Conservation (phyloP, 768 basidiomycete genomes). For the Pulveroboletus sp. region DNA sequence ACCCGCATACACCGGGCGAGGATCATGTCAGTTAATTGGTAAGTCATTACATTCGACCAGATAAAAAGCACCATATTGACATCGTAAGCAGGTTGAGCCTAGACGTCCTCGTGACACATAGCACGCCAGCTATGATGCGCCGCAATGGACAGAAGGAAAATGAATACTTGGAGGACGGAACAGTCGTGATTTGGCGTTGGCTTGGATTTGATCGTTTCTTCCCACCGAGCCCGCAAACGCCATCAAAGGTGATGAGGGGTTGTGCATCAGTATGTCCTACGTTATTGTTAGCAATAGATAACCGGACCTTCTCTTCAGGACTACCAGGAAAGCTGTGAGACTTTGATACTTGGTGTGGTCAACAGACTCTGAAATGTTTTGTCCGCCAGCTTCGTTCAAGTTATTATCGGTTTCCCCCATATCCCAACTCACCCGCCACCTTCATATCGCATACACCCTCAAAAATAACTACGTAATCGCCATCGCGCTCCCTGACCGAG, state of each 20-base stretch:
- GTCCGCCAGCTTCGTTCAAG: conserved; percentile 59
- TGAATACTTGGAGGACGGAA: conserved; percentile 42
- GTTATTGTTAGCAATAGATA: not conserved
- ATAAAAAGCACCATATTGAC: not conserved
- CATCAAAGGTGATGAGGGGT: conserved; percentile 47
- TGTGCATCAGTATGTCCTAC: conserved; percentile 52
- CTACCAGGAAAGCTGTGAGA: conserved; percentile 72
- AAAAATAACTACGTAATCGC: conserved; percentile 54
- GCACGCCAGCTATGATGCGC: conserved; percentile 51
- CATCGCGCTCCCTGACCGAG: conserved; percentile 38
- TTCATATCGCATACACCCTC: conserved; percentile 44
- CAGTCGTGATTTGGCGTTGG: conserved; percentile 66
- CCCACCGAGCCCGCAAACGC: conserved; percentile 37
- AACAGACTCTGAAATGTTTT: conserved; percentile 3
- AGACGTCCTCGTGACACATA: conserved; percentile 55
- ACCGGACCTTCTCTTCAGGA: conserved; percentile 45
- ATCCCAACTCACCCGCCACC: conserved; percentile 32
- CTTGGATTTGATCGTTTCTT: conserved; percentile 64
- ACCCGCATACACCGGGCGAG: conserved; percentile 62
- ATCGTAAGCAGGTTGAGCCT: conserved; percentile 45
- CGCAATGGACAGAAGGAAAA: conserved; percentile 19
- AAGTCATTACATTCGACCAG: not conserved
- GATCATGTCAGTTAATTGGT: conserved; percentile 67
- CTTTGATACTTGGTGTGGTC: not conserved
- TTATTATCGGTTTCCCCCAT: conserved; percentile 51